A percentile compares a stretch with the other conserved stretches of the same genome.
phyloP scores from a whole-genome alignment of 1,139 yeast genomes.

The Yamadazyma membranifaciens region DNA sequence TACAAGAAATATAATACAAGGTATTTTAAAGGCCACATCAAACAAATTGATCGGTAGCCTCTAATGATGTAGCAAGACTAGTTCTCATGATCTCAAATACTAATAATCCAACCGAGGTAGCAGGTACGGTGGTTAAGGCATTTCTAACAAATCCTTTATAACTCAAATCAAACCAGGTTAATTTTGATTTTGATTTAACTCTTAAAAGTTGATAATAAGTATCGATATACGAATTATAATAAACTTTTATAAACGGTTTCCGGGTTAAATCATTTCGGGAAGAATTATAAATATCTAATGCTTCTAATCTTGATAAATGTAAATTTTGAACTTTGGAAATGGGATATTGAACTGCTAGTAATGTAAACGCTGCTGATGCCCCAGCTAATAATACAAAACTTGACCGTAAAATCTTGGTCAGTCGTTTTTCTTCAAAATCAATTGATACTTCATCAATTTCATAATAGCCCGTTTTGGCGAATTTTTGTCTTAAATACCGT shows the following conservation, averaged over 20 bases:
- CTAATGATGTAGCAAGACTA: constrained; percentile 27
- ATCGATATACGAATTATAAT: constrained; percentile 71
- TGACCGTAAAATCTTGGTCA: constrained; percentile 58
- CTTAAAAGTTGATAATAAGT: constrained; percentile 60
- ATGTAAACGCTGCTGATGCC: constrained; percentile 76
- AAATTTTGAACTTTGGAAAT: constrained; percentile 75
- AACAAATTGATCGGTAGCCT: not conserved
- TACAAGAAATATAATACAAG: not conserved
- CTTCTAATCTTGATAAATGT: constrained; percentile 76
- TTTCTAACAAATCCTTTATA: constrained; percentile 77
- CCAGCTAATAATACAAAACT: constrained; percentile 83
- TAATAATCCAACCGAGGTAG: constrained; percentile 80
- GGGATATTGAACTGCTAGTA: constrained; percentile 82
- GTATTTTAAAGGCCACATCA: not conserved
- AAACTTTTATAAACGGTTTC: constrained; percentile 46
- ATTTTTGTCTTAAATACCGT: constrained; percentile 19
- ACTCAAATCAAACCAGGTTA: constrained; percentile 62
- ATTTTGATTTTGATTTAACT: constrained; percentile 52
- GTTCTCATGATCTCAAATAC: constrained; percentile 83
- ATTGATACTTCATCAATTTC: constrained; percentile 30
- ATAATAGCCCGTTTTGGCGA: constrained; percentile 21
- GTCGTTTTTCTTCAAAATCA: constrained; percentile 36
- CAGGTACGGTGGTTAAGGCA: constrained; percentile 77
- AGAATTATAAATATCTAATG: constrained; percentile 65
- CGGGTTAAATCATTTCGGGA: constrained; percentile 23